Percentiles rank a stretch among this genome's conserved stretches.
phyloP scores from a whole-genome alignment of 2,329 filamentous ascomycete genomes.

The Mycogone perniciosa region DNA sequence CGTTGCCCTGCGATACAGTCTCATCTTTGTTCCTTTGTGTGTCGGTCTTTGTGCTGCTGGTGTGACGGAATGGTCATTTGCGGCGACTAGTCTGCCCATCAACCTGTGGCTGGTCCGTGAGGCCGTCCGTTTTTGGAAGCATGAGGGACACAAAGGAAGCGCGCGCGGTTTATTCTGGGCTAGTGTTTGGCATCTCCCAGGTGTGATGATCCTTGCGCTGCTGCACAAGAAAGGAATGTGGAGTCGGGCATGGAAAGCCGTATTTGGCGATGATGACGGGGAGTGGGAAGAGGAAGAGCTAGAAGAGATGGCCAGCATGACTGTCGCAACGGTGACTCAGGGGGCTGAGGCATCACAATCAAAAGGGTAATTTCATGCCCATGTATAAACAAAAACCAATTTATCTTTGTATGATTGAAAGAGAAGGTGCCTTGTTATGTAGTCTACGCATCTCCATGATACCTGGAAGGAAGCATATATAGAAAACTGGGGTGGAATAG shows the following conservation, averaged over 20 bases:
- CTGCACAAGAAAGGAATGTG: conserved; percentile 91
- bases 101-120: conserved; percentile 82
- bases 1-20: conserved; percentile 79
- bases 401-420: neutral
- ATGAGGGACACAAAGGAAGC: conserved; percentile 70
- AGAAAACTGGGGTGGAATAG: neutral
- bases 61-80: conserved; percentile 81
- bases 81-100: conserved; percentile 70
- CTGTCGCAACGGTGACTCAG: conserved; percentile 21
- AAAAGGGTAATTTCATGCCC: conserved; percentile 5
- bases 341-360: conserved; percentile 17
- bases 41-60: conserved; percentile 69
- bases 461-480: neutral
- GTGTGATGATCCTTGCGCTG: conserved; percentile 82
- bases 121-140: conserved; percentile 73
- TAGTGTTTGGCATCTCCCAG: conserved; percentile 91
- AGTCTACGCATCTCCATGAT: neutral
- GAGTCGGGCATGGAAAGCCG: conserved; percentile 69
- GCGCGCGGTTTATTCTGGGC: conserved; percentile 92
- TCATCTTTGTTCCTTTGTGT: conserved; percentile 83
- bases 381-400: neutral
- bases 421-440: neutral
- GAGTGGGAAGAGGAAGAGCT: conserved; percentile 53
- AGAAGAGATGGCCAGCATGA: conserved; percentile 34
- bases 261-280: conserved; percentile 53